A percentile compares a stretch with the other conserved stretches of the same genome.
Evolutionary conservation across 1,139 yeast genomes (phyloP).

Genomic region (Hansenula anomala): DNA sequence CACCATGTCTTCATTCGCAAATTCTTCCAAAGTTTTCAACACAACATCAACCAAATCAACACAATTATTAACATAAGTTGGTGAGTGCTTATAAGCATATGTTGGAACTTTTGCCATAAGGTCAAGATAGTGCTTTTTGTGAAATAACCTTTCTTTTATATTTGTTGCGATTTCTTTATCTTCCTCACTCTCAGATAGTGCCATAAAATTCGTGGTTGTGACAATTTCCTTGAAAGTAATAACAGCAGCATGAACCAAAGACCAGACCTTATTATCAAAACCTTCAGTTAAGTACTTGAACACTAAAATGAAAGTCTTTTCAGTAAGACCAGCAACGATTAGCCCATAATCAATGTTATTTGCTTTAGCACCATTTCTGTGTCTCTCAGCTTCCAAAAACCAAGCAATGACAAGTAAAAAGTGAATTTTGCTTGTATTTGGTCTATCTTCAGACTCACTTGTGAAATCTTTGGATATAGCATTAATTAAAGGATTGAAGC

Average conservation of each 20-base stretch:
- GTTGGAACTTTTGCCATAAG: constrained; percentile 58
- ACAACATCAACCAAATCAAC: constrained; percentile 65
- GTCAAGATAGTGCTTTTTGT: constrained; percentile 59
- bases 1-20: constrained; percentile 57
- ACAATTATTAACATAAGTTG: constrained; percentile 55
- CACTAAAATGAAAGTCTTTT: constrained; percentile 58
- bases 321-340: constrained; percentile 64
- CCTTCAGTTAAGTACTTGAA: constrained; percentile 53
- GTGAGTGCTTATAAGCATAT: constrained; percentile 61
- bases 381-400: constrained; percentile 50
- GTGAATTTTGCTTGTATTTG: constrained; percentile 28
- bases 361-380: constrained; percentile 19
- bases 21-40: constrained; percentile 63
- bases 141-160: constrained; percentile 52
- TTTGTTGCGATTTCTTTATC: constrained; percentile 44
- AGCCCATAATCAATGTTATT: constrained; percentile 45
- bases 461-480: constrained; percentile 44
- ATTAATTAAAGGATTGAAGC: constrained; percentile 64
- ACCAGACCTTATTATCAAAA: constrained; percentile 43
- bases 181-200: constrained; percentile 31
- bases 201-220: constrained; percentile 47
- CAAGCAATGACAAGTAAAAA: constrained; percentile 66
- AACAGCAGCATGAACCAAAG: constrained; percentile 66
- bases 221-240: constrained; percentile 65
- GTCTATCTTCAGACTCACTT: constrained; percentile 36